Conservation (phyloP, 805 yeast genomes). For the Pichia rugopelliculosa region DNA sequence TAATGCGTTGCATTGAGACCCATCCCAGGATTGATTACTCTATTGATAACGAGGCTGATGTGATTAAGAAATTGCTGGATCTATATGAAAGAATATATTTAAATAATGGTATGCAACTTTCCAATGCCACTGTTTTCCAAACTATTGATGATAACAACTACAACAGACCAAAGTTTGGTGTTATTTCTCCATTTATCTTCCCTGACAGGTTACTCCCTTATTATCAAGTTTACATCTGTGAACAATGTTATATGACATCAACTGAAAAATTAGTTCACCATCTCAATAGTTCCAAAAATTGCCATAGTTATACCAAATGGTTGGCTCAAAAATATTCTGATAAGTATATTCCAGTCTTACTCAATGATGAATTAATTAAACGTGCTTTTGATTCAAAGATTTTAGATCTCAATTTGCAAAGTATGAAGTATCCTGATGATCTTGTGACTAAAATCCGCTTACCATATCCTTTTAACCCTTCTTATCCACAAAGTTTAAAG, state of each 20-base stretch:
- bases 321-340: not conserved
- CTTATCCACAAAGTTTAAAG: too few species aligned
- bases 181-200: not conserved
- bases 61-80: not conserved
- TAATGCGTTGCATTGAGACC: not conserved
- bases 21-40: not conserved
- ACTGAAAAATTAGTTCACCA: not conserved
- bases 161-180: not conserved
- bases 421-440: not conserved
- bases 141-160: not conserved
- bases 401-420: not conserved
- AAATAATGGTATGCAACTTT: not conserved
- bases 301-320: not conserved
- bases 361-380: not conserved
- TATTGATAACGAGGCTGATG: not conserved
- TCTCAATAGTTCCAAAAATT: not conserved
- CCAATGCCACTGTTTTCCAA: not conserved
- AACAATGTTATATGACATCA: not conserved
- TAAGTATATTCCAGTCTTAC: not conserved
- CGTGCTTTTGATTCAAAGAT: not conserved
- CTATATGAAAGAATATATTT: not conserved
- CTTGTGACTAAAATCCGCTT: not conserved
- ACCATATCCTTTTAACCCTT: too few species aligned
- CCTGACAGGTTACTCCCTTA: not conserved
- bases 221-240: not conserved